Base-by-base conservation (phyloP, 306 rosid species). In the Cicer bijugum region DNA sequence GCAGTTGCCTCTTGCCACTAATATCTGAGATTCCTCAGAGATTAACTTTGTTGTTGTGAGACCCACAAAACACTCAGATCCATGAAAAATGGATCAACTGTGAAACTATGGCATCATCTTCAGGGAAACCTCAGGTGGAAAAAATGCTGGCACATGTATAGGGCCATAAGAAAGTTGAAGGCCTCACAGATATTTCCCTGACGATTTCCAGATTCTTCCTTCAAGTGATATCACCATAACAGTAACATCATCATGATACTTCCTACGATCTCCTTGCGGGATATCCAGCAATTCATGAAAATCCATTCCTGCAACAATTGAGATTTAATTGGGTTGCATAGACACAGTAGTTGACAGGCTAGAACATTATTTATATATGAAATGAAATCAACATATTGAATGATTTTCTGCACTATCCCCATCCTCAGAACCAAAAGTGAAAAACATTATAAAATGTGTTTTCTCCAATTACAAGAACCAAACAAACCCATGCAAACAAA, bases 131-230 rank as follows among this genome's bases (percentile, higher is more conserved):
- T 58, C 12, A 6, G 84, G 79, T 28, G 78, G 78, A 73, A 84
- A 78, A 70, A 53, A 55, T 64, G 72, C 23, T 38, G 62, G 71
- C 78, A 60, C 82, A 78, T 68, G 75, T 71, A 51, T 9, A 37
- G 72, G 80, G 66, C 82, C 80, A 61, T 76, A 48, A 45, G 67
- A 80, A 72, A 67, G 72, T 44, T 67, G 66, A 72, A 71, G 70
- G 64, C 51, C 77, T 91, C 88, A 91, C 17, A 84, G 92, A 85
- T 93, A 89, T 85, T 87, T 93, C 50, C 98, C 98, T 2, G 98
- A 89, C 12, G 98, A 93, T 86, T 95, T 95, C 99, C 99, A 95
- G 69, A 95, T 95, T 85, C 99, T 90, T 83, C 99, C 99, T 89
- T 95, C 99, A 20, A 95, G 99, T 28, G 99, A 95, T 81, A 95